phyloP scores from a whole-genome alignment of 257 asterid species.

The Verbascum thapsus region DNA sequence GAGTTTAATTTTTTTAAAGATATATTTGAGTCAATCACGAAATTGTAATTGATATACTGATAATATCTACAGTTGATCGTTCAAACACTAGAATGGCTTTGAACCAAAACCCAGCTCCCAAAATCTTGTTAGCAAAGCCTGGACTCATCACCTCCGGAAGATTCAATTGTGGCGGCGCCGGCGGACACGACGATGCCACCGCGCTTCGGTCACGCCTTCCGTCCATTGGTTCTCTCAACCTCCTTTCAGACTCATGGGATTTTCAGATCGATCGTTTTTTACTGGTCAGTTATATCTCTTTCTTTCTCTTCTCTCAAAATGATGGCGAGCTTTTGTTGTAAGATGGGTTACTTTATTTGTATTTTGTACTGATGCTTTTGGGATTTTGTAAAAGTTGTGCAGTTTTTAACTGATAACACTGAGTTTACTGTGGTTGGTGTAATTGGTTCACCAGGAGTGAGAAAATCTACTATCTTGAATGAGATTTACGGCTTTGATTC shows the following conservation, averaged over 20 bases:
- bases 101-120: conserved; percentile 61
- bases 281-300: conserved; percentile 44
- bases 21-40: neutral
- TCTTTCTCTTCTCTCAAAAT: neutral
- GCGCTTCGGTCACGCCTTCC: conserved; percentile 83
- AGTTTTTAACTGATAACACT: conserved; percentile 93
- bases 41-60: neutral
- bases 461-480: conserved; percentile 89
- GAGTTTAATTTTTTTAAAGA: neutral
- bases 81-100: conserved; percentile 32
- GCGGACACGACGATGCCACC: conserved; percentile 69
- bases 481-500: conserved; percentile 94
- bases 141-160: conserved; percentile 69
- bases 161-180: conserved; percentile 57
- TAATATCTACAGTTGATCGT: neutral
- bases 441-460: conserved; percentile 89
- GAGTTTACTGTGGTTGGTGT: conserved; percentile 93
- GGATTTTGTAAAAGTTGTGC: conserved; percentile 32
- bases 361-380: neutral
- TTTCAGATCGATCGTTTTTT: conserved; percentile 80
- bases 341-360: conserved; percentile 10
- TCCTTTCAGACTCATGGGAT: conserved; percentile 87
- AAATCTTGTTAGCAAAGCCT: conserved; percentile 92
- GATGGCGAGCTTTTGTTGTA: neutral
- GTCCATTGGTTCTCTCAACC: conserved; percentile 79